These are phyloP conservation scores for Nemania abortiva DNA, from an alignment of 2,329 filamentous ascomycete genomes.

Conservation along the genomic window DNA sequence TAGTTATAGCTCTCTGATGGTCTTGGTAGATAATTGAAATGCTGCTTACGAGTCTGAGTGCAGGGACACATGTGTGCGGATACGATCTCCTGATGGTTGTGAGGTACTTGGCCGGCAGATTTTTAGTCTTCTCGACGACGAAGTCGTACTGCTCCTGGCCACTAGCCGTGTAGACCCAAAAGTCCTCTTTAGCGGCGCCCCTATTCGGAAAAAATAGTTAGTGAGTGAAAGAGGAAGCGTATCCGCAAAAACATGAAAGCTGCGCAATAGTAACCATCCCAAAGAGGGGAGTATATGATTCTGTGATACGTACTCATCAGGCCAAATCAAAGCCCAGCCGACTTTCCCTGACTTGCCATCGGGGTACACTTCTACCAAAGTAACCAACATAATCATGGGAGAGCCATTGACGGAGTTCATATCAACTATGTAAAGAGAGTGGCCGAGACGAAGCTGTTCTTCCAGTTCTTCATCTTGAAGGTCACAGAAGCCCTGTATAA, in stretches of 20 bases:
- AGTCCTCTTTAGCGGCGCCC: constrained; percentile 65
- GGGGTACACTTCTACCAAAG: constrained; percentile 39
- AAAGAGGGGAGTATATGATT: neutral
- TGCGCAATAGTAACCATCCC: neutral
- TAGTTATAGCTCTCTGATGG: neutral
- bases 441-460: constrained; percentile 50
- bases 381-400: constrained; percentile 43
- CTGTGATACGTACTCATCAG: constrained; percentile 35
- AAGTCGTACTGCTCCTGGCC: constrained; percentile 65
- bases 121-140: constrained; percentile 40
- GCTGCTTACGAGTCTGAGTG: constrained; percentile 24
- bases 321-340: constrained; percentile 45
- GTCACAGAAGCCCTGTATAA: constrained; percentile 48
- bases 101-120: constrained; percentile 40
- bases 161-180: constrained; percentile 76
- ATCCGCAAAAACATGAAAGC: neutral
- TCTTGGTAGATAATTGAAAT: neutral
- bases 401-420: constrained; percentile 37
- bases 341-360: constrained; percentile 44
- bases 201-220: neutral
- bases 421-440: constrained; percentile 50
- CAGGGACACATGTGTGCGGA: constrained; percentile 14
- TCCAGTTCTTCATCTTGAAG: constrained; percentile 48
- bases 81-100: constrained; percentile 38
- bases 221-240: neutral